Evolutionary conservation across 192 early-diverging fungal genomes (phyloP), one percentile per base, ranked within the genome.

Genomic region (Phlyctochytrium arcticum): DNA sequence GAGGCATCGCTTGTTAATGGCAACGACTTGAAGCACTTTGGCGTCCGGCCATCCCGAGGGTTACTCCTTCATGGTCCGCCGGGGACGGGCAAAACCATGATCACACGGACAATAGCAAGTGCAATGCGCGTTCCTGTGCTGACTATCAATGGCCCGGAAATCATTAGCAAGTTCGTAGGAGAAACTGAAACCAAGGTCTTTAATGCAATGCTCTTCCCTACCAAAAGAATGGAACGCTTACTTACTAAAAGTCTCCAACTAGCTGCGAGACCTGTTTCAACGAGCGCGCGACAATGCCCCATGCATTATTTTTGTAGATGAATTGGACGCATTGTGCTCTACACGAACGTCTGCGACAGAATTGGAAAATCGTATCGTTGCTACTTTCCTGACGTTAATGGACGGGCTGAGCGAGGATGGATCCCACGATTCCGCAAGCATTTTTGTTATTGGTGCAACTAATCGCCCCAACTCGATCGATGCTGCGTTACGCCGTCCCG

Each of bases 341-440:
- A 63, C 69, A 31, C 74, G 83, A 12, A 57, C 82, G 80, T 75
- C 85, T 39, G 78, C 84, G 2, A 87, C 82, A 54, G 96, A 96
- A 57, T 78, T 92, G 12, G 91, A 91, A 57, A 91, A 92, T 49
- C 90, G 96, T 12, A 77, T 96, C 4, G 96, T 99, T 19, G 87
- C 94, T 0, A 95, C 94, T 0, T 62, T 99, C n/a, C 73, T 99
- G 33, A 95, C 95, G 8, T 74, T 97, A 21, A 90, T 99, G 89
- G 94, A 99, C 63, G 92, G 93, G 5, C 79, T 80, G 0, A 67
- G 73, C 32, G 17, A 49, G 36, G 26, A 23, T 10, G 8, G 21
- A 4, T 50, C 48, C 3, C 34, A 19, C 21, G 37, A 58, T 7
- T 31, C 36, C 21, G 44, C 48, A 19, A 69, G 82, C 6, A 76